Evolutionary conservation across 495 filamentous ascomycete species (phyloP).

Genomic region (Jackrogersella minutella): DNA sequence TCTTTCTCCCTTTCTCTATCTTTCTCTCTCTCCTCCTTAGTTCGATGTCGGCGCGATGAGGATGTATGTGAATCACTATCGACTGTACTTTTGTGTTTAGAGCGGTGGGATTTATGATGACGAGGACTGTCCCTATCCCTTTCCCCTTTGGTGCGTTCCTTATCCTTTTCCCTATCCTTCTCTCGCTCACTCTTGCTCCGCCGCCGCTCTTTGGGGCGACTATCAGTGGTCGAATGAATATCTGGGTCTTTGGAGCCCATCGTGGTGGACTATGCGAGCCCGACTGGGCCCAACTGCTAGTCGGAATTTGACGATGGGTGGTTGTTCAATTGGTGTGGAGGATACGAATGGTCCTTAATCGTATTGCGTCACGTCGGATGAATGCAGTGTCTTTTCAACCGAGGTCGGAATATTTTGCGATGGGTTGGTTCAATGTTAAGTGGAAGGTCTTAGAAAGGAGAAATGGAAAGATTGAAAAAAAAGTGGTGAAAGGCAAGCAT

Average conservation of each 20-base stretch:
- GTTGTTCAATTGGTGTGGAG: constrained; percentile 4
- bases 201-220: constrained; percentile 51
- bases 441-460: neutral
- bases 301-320: constrained; percentile 12
- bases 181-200: constrained; percentile 48
- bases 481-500: constrained; percentile 28
- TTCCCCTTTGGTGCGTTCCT: constrained; percentile 35
- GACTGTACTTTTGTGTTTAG: constrained; percentile 46
- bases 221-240: constrained; percentile 47
- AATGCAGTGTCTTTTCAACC: constrained; percentile 5
- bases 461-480: constrained; percentile 7
- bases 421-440: constrained; percentile 1
- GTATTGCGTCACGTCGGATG: constrained; percentile 9
- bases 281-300: constrained; percentile 39
- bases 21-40: constrained; percentile 52
- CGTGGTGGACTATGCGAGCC: constrained; percentile 50
- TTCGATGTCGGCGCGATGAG: constrained; percentile 51
- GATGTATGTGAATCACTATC: constrained; percentile 51
- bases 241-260: constrained; percentile 59
- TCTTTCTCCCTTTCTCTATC: no score
- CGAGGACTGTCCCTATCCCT: constrained; percentile 39
- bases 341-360: constrained; percentile 7
- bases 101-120: constrained; percentile 46
- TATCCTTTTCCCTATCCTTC: constrained; percentile 42
- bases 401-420: neutral